Conservation (phyloP, 768 basidiomycete genomes). For the Termitomyces heimii region DNA sequence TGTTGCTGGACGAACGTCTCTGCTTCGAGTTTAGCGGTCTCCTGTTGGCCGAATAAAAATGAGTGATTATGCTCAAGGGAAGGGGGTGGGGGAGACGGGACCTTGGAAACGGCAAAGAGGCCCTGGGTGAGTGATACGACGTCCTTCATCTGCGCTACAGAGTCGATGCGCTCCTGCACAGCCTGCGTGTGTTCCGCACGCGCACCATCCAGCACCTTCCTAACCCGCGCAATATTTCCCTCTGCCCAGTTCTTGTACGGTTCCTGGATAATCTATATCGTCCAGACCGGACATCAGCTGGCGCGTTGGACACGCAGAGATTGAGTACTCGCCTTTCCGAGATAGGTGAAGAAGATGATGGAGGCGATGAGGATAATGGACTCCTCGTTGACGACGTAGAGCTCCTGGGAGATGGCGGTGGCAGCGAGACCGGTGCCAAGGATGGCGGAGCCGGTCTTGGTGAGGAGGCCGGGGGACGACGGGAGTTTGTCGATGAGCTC, state of each 20-base stretch:
- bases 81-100: conserved; percentile 23
- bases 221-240: conserved; percentile 80
- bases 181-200: conserved; percentile 89
- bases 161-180: conserved; percentile 88
- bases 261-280: conserved; percentile 59
- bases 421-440: conserved; percentile 87
- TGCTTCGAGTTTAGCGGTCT: conserved; percentile 87
- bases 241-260: conserved; percentile 94
- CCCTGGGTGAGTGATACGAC: conserved; percentile 87
- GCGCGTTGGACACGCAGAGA: not conserved
- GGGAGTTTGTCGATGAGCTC: conserved; percentile 87
- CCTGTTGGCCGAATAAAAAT: conserved; percentile 36
- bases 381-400: conserved; percentile 98
- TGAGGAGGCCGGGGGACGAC: conserved; percentile 80
- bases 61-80: not conserved
- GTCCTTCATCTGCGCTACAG: conserved; percentile 93
- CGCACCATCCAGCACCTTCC: conserved; percentile 71
- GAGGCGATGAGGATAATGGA: conserved; percentile 83
- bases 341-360: conserved; percentile 73
- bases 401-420: conserved; percentile 92
- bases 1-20: conserved; percentile 89
- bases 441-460: conserved; percentile 91
- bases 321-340: conserved; percentile 58
- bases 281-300: not conserved
- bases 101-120: conserved; percentile 92